Evolutionary conservation across 805 yeast species (phyloP).

Genomic region (Zygoascus tannicola): DNA sequence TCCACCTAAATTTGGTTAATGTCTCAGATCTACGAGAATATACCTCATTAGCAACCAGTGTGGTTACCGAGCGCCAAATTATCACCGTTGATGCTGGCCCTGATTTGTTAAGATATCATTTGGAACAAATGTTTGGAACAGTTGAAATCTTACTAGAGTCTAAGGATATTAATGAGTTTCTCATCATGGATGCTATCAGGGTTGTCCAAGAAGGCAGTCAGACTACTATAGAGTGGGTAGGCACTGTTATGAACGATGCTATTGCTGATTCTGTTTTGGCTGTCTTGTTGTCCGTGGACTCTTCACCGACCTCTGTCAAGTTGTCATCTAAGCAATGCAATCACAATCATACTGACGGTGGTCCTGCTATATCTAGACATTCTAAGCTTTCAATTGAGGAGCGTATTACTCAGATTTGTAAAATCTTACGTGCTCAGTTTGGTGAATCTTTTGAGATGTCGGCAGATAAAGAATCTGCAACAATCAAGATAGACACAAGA

Average conservation of each 20-base stretch:
- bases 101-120: constrained; percentile 77
- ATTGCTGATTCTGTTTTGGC: constrained; percentile 92
- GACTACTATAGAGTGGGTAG: constrained; percentile 80
- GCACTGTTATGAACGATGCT: constrained; percentile 81
- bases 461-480: constrained; percentile 37
- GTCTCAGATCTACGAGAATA: constrained; percentile 83
- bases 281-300: constrained; percentile 80
- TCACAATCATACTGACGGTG: constrained; percentile 22
- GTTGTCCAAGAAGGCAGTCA: constrained; percentile 40
- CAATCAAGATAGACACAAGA: constrained; percentile 62
- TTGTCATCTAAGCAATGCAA: constrained; percentile 54
- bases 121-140: constrained; percentile 91
- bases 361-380: background rate
- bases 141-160: constrained; percentile 56
- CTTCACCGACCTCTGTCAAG: constrained; percentile 92
- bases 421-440: constrained; percentile 72
- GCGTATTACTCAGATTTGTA: constrained; percentile 41
- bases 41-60: constrained; percentile 76
- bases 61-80: constrained; percentile 72
- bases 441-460: constrained; percentile 54
- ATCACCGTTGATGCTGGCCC: constrained; percentile 72
- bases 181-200: constrained; percentile 56
- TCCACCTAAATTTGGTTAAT: constrained; percentile 73
- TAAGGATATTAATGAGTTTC: constrained; percentile 25
- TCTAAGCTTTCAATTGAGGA: constrained; percentile 1